Evolutionary conservation across 2,329 filamentous ascomycete genomes (phyloP).

Genomic region (Ustilaginoidea virens): DNA sequence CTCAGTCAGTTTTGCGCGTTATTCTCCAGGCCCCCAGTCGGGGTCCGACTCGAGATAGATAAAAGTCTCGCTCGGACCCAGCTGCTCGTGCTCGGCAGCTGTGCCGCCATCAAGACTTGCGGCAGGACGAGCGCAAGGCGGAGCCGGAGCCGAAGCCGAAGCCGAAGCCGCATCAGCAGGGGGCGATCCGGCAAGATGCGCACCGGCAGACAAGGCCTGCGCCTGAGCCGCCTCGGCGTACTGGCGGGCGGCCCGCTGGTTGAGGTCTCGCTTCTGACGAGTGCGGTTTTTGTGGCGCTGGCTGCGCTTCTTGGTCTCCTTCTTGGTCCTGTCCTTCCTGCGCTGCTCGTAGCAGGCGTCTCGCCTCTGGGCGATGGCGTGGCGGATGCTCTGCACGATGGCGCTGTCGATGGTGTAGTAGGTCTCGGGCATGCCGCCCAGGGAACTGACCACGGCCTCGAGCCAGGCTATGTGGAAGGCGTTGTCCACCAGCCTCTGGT

Average conservation of each 20-base stretch:
- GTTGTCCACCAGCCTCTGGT: conserved; percentile 5
- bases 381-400: conserved; percentile 1
- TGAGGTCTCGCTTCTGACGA: conserved; percentile 3
- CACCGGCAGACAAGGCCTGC: too few relatives aligned
- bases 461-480: conserved; percentile 5
- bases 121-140: too few relatives aligned
- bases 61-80: too few relatives aligned
- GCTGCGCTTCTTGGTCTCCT: conserved; percentile 1
- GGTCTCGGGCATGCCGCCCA: conserved; percentile 2
- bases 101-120: too few relatives aligned
- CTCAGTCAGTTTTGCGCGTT: too few relatives aligned
- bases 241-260: conserved; percentile 3
- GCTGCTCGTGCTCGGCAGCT: too few relatives aligned
- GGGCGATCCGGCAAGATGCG: too few relatives aligned
- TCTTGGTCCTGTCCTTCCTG: background rate
- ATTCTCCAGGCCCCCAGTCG: too few relatives aligned
- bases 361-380: background rate
- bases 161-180: too few relatives aligned
- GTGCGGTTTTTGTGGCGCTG: conserved; percentile 3
- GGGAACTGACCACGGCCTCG: conserved; percentile 1
- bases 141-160: too few relatives aligned
- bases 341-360: conserved; percentile 2
- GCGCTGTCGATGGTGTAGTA: conserved; percentile 1
- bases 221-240: conserved; percentile 1
- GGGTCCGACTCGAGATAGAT: too few relatives aligned